Percentiles rank a stretch among this genome's conserved stretches.
These are phyloP conservation scores for Penicillium turbatum DNA, from an alignment of 495 filamentous ascomycete genomes.

Conservation along the genomic window DNA sequence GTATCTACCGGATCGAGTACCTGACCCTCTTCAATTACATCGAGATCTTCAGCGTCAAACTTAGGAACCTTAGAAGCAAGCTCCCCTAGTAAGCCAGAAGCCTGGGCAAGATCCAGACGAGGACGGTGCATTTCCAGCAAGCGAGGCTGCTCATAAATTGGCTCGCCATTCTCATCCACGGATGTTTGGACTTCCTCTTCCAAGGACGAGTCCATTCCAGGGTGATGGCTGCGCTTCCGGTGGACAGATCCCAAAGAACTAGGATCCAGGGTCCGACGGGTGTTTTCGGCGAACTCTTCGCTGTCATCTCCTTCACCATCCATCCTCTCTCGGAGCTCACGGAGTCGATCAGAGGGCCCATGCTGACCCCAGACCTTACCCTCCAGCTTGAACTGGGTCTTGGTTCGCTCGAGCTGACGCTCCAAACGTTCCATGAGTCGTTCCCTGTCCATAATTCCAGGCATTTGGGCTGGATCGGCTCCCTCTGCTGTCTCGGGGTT, in stretches of 20 bases:
- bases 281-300: conserved; percentile 50
- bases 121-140: conserved; percentile 66
- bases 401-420: conserved; percentile 91
- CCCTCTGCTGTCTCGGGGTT: conserved; percentile 45
- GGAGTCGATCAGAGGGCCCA: conserved; percentile 84
- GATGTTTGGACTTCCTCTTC: conserved; percentile 34
- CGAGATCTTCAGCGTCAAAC: conserved; percentile 63
- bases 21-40: conserved; percentile 44
- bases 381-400: conserved; percentile 97
- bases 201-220: conserved; percentile 39
- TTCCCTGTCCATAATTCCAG: conserved; percentile 89
- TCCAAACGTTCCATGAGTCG: conserved; percentile 87
- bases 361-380: conserved; percentile 88
- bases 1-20: conserved; percentile 23
- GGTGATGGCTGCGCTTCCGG: conserved; percentile 54
- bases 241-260: conserved; percentile 64
- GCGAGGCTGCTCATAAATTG: conserved; percentile 62
- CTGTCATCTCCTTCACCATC: conserved; percentile 56
- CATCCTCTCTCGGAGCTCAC: conserved; percentile 92
- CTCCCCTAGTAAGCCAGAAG: conserved; percentile 72
- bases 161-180: conserved; percentile 39
- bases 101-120: conserved; percentile 67
- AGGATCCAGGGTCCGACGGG: conserved; percentile 44
- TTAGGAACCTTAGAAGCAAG: conserved; percentile 72
- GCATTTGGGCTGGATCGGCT: conserved; percentile 71